Percentiles rank a stretch among this genome's conserved stretches.
Conservation (phyloP, 78 protist species). For the Dictyostelium brefeldianum region DNA sequence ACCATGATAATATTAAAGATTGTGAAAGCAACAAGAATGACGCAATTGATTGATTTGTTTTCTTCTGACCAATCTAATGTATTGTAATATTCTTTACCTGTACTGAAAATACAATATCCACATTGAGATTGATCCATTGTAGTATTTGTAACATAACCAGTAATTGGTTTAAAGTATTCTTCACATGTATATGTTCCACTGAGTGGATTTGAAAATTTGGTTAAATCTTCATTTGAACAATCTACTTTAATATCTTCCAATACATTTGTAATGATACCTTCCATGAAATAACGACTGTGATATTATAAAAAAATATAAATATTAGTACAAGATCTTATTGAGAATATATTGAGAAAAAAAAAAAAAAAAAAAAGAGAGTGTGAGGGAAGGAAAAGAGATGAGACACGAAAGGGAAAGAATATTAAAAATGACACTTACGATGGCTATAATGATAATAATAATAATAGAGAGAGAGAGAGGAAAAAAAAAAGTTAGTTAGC, state of each 20-base stretch:
- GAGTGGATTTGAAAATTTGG: constrained; percentile 26
- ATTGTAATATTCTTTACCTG: constrained; percentile 39
- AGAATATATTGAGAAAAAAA: no score
- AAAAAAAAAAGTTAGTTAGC: no score
- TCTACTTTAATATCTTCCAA: not conserved
- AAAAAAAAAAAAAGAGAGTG: no score
- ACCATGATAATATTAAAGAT: constrained; percentile 29
- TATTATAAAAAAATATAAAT: not conserved
- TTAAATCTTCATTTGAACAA: constrained; percentile 36
- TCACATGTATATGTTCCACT: constrained; percentile 1
- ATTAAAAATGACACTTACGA: no score
- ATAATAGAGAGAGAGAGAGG: no score
- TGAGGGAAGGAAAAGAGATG: no score
- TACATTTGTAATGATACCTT: constrained; percentile 63
- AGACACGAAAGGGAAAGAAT: no score
- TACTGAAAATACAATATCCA: constrained; percentile 59
- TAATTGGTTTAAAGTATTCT: not conserved
- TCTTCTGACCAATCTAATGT: not conserved
- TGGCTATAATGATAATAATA: no score
- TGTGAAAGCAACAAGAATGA: constrained; percentile 22
- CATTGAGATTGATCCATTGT: not conserved
- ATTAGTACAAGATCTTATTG: no score
- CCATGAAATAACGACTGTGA: constrained; percentile 1
- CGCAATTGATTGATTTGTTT: constrained; percentile 45
- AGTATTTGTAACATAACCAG: constrained; percentile 36